Conservation (phyloP, 768 basidiomycete genomes). For the Pisolithus sp. region DNA sequence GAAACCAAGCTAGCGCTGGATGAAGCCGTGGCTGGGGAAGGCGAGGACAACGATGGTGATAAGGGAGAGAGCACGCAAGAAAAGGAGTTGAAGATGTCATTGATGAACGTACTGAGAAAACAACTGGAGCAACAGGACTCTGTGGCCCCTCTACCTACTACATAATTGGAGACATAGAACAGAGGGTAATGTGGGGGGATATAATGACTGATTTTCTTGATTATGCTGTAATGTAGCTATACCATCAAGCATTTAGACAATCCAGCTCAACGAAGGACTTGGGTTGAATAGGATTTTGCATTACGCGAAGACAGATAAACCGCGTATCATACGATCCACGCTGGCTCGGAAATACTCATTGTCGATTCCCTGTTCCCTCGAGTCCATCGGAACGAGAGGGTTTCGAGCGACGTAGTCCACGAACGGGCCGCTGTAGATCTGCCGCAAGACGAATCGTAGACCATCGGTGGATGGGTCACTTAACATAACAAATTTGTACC, state of each 20-base stretch:
- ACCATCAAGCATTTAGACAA: slow-evolving; percentile 9
- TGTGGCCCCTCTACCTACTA: background rate
- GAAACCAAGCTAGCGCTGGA: slow-evolving; percentile 88
- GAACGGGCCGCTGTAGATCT: slow-evolving; percentile 91
- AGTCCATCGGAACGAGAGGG: slow-evolving; percentile 81
- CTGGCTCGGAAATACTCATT: slow-evolving; percentile 86
- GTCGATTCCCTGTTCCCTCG: slow-evolving; percentile 77
- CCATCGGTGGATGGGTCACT: slow-evolving; percentile 83
- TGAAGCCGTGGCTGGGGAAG: slow-evolving; percentile 82
- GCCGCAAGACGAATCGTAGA: slow-evolving; percentile 73
- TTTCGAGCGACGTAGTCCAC: slow-evolving; percentile 91
- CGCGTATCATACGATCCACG: slow-evolving; percentile 68
- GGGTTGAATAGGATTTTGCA: too few species aligned
- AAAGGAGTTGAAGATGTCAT: slow-evolving; percentile 76
- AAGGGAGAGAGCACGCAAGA: slow-evolving; percentile 62
- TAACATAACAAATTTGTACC: slow-evolving; percentile 94
- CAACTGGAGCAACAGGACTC: slow-evolving; percentile 63
- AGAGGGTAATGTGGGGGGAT: background rate
- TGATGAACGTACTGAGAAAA: slow-evolving; percentile 78
- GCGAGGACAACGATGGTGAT: slow-evolving; percentile 49
- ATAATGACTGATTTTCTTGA: slow-evolving; percentile 9
- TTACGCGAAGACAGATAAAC: slow-evolving; percentile 42
- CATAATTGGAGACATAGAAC: background rate
- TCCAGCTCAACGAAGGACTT: background rate
- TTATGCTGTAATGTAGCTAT: slow-evolving; percentile 16